Base-by-base conservation (phyloP, 2,329 filamentous ascomycete species). In the Coniochaeta sp. region DNA sequence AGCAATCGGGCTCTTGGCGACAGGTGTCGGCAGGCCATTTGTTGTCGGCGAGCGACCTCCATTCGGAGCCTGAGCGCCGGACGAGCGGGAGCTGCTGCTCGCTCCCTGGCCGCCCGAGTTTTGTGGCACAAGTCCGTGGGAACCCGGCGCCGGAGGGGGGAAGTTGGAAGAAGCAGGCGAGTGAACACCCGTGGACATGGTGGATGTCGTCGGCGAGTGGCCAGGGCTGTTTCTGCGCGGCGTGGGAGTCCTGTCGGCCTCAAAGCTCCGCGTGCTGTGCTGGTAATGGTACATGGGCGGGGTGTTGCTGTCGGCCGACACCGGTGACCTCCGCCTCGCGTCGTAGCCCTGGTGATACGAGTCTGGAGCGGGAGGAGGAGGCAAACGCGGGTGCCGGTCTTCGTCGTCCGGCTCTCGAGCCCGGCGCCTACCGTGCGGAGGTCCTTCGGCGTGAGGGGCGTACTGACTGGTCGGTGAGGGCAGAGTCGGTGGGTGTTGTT, bases 311-410 rank as follows among this genome's bases (percentile, higher is more conserved):
- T 56, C 54, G 16, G 17, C 22, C 9, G 54, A 56, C 16, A 38
- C 54, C 14, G 54, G 54, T 6, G 54, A 56, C 30, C 54, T 19
- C 54, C 54, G 28, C 34, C 67, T 60, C 32, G 34, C 9, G 67
- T 66, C 66, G 59, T 64, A 68, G 64, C 66, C 69, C 59, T 64
- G 71, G 70, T 64, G 70, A 69, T 65, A 72, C 5, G 74, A 71
- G 52, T 76, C 76, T 6, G 77, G 77, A 0, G 78, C 77, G 7
- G 77, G 79, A 5, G 77, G 77, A 0, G 78, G 79, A 8, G 78
- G 79, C 19, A 78, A 74, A 44, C 76, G 72, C 19, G 73, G 71
- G 58, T 68, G 69, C 59, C 74, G 75, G 58, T 79, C 79, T 63
- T 73, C 75, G 36, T 73, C 75, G 34, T 71, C 74, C 32, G 70